These are phyloP conservation scores for Prunus fruticosa DNA, from an alignment of 306 rosid species.

Conservation along the genomic window DNA sequence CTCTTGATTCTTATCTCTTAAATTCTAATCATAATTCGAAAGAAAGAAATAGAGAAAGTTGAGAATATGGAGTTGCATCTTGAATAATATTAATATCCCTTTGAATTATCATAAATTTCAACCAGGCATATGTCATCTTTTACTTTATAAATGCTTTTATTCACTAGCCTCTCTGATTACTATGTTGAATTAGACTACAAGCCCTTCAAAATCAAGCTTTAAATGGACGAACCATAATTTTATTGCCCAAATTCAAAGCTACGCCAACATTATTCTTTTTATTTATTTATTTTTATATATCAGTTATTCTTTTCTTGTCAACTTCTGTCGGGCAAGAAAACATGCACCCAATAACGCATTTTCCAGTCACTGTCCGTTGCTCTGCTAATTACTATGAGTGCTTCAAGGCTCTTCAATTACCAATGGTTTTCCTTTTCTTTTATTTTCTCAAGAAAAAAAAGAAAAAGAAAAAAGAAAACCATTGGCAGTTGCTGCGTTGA, in stretches of 20 bases:
- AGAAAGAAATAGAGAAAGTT: background rate
- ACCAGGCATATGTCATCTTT: background rate
- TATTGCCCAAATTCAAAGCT: background rate
- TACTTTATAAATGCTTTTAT: background rate
- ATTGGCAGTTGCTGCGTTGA: background rate
- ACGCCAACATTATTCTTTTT: too few relatives aligned
- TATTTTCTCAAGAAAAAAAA: too few relatives aligned
- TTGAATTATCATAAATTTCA: background rate
- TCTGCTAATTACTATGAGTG: too few relatives aligned
- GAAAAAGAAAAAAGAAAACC: too few relatives aligned
- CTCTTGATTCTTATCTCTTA: background rate
- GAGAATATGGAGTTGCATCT: background rate
- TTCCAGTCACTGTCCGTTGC: too few relatives aligned
- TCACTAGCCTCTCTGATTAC: background rate
- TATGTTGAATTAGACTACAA: slow-evolving; percentile 13
- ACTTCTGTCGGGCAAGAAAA: too few relatives aligned
- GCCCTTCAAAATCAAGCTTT: background rate
- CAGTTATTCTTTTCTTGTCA: too few relatives aligned
- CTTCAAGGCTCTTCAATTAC: too few relatives aligned
- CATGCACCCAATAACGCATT: too few relatives aligned
- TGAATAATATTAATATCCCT: background rate
- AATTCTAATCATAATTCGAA: background rate
- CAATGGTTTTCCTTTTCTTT: too few relatives aligned
- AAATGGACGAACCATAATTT: background rate
- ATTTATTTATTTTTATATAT: too few relatives aligned